These are phyloP conservation scores for Darksidea phi DNA, from an alignment of 495 filamentous ascomycete genomes.

Conservation along the genomic window DNA sequence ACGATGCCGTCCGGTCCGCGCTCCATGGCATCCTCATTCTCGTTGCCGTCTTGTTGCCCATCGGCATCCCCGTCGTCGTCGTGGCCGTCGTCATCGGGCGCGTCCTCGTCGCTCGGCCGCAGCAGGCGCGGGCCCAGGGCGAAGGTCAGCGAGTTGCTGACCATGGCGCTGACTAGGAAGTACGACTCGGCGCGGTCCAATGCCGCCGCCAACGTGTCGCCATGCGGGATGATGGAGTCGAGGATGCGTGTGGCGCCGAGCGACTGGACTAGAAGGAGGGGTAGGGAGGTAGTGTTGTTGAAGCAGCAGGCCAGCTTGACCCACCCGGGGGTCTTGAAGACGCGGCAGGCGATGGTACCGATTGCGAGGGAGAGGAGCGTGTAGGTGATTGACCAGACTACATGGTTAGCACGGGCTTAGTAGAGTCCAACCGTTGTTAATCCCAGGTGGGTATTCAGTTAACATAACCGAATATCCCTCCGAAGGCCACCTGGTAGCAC, in stretches of 20 bases:
- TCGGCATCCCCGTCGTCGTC: slow-evolving; percentile 37
- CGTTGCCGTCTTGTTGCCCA: slow-evolving; percentile 38
- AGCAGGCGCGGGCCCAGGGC: slow-evolving; percentile 63
- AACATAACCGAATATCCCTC: too few relatives aligned
- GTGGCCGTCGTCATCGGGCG: slow-evolving; percentile 39
- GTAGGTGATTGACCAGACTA: slow-evolving; percentile 61
- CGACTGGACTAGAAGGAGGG: slow-evolving; percentile 64
- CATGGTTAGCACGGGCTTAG: too few relatives aligned
- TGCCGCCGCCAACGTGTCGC: slow-evolving; percentile 50
- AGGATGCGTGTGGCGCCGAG: slow-evolving; percentile 66
- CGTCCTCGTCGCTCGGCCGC: slow-evolving; percentile 48
- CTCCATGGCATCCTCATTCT: slow-evolving; percentile 29
- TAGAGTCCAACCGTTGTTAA: too few relatives aligned
- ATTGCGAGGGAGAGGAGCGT: slow-evolving; percentile 56
- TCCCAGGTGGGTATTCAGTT: too few relatives aligned
- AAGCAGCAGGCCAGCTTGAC: slow-evolving; percentile 65
- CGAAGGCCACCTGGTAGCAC: too few relatives aligned
- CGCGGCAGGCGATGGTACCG: slow-evolving; percentile 46
- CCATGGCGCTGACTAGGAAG: slow-evolving; percentile 64
- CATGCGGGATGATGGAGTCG: slow-evolving; percentile 49
- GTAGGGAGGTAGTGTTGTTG: slow-evolving; percentile 75
- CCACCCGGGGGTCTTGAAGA: slow-evolving; percentile 64
- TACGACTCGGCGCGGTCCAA: slow-evolving; percentile 68
- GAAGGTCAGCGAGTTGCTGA: slow-evolving; percentile 64
- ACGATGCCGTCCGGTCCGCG: slow-evolving; percentile 36